These are phyloP conservation scores for Croton setiger DNA, from an alignment of 441 rosid species.

Conservation along the genomic window DNA sequence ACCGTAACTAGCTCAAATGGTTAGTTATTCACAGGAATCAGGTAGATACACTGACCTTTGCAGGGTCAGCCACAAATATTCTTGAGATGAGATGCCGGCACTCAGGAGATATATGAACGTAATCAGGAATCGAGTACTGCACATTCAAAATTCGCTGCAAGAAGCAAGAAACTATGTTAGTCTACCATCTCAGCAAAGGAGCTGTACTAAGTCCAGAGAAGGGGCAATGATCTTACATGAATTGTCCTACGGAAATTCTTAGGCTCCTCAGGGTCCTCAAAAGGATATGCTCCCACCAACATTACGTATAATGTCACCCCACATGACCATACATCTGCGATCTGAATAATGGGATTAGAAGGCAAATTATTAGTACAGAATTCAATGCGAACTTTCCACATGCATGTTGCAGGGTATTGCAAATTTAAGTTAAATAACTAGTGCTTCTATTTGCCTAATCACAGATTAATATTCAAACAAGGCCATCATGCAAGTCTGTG, in stretches of 20 bases:
- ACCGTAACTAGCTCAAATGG: neutral
- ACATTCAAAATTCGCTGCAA: conserved; percentile 89
- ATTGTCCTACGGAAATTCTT: conserved; percentile 91
- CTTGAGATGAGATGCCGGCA: conserved; percentile 87
- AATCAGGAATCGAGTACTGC: conserved; percentile 94
- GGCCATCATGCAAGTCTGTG: neutral
- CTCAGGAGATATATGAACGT: conserved; percentile 88
- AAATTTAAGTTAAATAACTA: neutral
- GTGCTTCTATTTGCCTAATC: neutral
- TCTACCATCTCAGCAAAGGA: conserved; percentile 9
- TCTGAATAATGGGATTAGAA: conserved; percentile 39
- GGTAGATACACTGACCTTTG: conserved; percentile 45
- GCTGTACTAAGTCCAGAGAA: neutral
- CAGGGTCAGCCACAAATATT: conserved; percentile 91
- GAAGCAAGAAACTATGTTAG: conserved; percentile 17
- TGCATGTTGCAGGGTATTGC: neutral
- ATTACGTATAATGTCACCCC: conserved; percentile 95
- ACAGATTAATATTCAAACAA: neutral
- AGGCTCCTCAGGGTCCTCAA: conserved; percentile 96
- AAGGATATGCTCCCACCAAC: conserved; percentile 98
- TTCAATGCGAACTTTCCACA: neutral
- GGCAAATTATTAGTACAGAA: conserved; percentile 8
- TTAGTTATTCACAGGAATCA: conserved; percentile 5
- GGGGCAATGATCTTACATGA: conserved; percentile 44
- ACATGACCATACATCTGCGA: conserved; percentile 99